phyloP scores from a whole-genome alignment of 176 grass and related monocot species.

The Carex cristatella region DNA sequence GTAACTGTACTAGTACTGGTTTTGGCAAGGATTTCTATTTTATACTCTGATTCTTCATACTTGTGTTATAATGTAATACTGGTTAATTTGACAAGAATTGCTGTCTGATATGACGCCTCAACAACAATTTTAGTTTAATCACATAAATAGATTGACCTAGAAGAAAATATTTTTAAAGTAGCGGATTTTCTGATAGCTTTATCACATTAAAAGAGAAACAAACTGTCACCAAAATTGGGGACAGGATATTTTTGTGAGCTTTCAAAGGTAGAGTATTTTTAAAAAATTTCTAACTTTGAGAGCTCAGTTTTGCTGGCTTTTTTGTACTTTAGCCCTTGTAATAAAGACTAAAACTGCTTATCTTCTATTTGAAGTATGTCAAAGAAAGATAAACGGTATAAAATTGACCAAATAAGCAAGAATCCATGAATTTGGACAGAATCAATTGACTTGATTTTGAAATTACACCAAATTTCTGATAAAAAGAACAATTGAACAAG shows the following conservation, averaged over 20 bases:
- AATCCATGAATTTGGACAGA: not conserved
- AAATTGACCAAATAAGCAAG: not conserved
- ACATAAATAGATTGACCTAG: not conserved
- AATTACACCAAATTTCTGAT: constrained; percentile 1
- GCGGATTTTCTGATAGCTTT: not conserved
- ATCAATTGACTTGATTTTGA: not conserved
- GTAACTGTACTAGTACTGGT: not conserved
- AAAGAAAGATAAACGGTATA: not conserved
- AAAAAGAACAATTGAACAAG: not conserved
- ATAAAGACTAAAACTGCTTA: not conserved
- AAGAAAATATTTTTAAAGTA: not conserved
- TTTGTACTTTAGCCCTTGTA: constrained; percentile 5
- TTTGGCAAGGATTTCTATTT: not conserved
- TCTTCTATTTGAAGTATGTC: not conserved
- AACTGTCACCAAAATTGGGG: not conserved
- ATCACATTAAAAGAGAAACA: constrained; percentile 5
- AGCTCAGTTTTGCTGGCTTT: constrained; percentile 1
- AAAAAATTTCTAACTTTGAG: not conserved
- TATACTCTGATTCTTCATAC: not conserved
- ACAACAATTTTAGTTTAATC: not conserved
- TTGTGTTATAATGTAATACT: not conserved
- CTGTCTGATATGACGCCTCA: not conserved
- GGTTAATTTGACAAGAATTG: not conserved
- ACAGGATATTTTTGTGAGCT: not conserved
- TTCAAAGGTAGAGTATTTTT: not conserved